Evolutionary conservation across 148 eudicot species (phyloP).

Genomic region (Vaccinium vitisidaea): DNA sequence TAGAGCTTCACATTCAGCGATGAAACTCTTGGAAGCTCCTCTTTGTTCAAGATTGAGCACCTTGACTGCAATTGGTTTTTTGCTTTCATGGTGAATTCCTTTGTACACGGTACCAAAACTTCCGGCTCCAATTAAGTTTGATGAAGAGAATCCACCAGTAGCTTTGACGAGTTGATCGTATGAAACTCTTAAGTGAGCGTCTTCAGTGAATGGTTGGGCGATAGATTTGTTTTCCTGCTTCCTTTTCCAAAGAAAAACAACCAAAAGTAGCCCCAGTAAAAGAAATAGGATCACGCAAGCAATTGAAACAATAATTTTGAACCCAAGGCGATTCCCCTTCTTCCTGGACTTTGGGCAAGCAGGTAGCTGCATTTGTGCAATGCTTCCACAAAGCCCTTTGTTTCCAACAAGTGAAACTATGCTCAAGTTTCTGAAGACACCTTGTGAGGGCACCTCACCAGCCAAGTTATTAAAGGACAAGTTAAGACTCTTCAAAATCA

Average conservation of each 20-base stretch:
- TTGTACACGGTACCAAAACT: too few relatives aligned
- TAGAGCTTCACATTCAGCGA: conserved; percentile 9
- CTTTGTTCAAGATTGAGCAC: neutral
- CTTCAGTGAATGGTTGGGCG: neutral
- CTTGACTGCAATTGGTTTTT: conserved; percentile 10
- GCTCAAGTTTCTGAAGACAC: neutral
- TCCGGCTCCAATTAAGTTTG: too few relatives aligned
- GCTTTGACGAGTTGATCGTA: too few relatives aligned
- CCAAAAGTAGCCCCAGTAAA: neutral
- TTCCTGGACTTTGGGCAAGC: neutral
- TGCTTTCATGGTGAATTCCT: neutral
- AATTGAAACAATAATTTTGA: neutral
- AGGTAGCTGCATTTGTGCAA: neutral
- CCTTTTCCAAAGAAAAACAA: neutral
- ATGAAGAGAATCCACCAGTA: too few relatives aligned
- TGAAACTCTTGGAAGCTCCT: conserved; percentile 13
- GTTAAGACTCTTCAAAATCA: neutral
- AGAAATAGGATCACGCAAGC: neutral
- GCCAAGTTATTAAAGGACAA: conserved; percentile 3
- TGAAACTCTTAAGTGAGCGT: neutral
- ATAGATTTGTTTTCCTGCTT: neutral
- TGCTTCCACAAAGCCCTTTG: conserved; percentile 1
- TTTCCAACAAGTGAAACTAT: conserved; percentile 3
- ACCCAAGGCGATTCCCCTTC: neutral
- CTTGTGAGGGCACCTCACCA: neutral